phyloP scores from a whole-genome alignment of 495 filamentous ascomycete species.

The Hyaloscypha bicolor region DNA sequence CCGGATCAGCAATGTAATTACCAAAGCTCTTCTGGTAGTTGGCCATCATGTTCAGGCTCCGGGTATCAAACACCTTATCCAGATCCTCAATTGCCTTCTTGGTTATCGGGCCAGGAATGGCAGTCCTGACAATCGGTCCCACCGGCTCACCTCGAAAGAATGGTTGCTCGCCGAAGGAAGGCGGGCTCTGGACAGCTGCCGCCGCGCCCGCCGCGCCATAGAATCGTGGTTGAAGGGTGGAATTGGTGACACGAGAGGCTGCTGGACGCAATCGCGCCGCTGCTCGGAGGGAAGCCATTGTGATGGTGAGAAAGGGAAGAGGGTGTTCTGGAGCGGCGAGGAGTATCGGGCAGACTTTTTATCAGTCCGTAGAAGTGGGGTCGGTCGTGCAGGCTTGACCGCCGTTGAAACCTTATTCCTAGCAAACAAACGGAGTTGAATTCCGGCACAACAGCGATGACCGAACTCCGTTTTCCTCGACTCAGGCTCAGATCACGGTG shows the following conservation, averaged over 20 bases:
- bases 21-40: conserved; percentile 76
- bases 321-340: not conserved
- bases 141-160: conserved; percentile 77
- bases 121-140: conserved; percentile 70
- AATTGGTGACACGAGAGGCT: conserved; percentile 15
- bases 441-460: not conserved
- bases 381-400: not conserved
- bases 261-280: conserved; percentile 31
- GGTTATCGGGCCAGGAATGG: conserved; percentile 82
- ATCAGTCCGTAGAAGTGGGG: conserved; percentile 19
- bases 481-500: not conserved
- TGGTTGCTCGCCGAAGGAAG: conserved; percentile 33
- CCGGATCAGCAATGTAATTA: conserved; percentile 84
- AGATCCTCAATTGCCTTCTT: conserved; percentile 71
- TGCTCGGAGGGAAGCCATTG: conserved; percentile 36
- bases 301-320: conserved; percentile 8
- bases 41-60: conserved; percentile 89
- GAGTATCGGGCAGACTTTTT: conserved; percentile 12
- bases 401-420: not conserved
- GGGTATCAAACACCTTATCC: conserved; percentile 87
- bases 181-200: conserved; percentile 20
- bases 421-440: not conserved
- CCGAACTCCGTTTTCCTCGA: not conserved
- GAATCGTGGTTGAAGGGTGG: conserved; percentile 13
- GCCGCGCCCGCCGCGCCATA: conserved; percentile 28